These are phyloP conservation scores for Microcyclospora tardicrescens DNA, from an alignment of 2,329 filamentous ascomycete species.

Conservation along the genomic window DNA sequence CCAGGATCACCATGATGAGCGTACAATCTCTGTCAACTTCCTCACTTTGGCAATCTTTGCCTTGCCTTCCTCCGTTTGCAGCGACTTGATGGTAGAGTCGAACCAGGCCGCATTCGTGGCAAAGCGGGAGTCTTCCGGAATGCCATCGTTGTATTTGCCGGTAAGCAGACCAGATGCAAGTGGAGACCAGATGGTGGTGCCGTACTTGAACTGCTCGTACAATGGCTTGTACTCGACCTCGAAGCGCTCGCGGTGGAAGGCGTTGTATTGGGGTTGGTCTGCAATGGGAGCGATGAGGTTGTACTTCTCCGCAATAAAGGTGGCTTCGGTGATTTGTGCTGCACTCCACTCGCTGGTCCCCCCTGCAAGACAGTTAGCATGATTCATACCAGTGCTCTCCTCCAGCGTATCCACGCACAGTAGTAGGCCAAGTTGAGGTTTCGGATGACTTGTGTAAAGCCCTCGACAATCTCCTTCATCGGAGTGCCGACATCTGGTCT, in stretches of 20 bases:
- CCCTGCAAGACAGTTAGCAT: conserved; percentile 10
- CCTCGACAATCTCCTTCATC: conserved; percentile 45
- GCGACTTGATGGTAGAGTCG: conserved; percentile 40
- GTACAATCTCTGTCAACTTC: conserved; percentile 18
- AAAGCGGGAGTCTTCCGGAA: conserved; percentile 48
- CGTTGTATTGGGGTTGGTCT: conserved; percentile 48
- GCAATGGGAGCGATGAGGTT: conserved; percentile 45
- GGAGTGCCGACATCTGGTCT: conserved; percentile 38
- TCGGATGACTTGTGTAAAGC: conserved; percentile 38
- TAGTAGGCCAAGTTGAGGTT: conserved; percentile 50
- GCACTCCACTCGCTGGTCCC: conserved; percentile 50
- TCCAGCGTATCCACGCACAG: conserved; percentile 22
- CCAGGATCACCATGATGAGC: not conserved
- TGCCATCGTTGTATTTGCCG: conserved; percentile 52
- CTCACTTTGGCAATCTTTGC: conserved; percentile 46
- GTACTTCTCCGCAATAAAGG: conserved; percentile 41
- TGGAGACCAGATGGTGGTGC: conserved; percentile 45
- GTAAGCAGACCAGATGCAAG: conserved; percentile 45
- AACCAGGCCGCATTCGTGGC: conserved; percentile 46
- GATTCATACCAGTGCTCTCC: too few relatives aligned
- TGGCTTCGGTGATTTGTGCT: conserved; percentile 46
- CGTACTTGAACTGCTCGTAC: conserved; percentile 44
- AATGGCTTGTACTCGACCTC: conserved; percentile 48
- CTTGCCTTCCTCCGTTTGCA: conserved; percentile 38
- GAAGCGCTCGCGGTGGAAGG: conserved; percentile 48